Evolutionary conservation across 768 basidiomycete species (phyloP).

Genomic region (Lentinula lateritia): DNA sequence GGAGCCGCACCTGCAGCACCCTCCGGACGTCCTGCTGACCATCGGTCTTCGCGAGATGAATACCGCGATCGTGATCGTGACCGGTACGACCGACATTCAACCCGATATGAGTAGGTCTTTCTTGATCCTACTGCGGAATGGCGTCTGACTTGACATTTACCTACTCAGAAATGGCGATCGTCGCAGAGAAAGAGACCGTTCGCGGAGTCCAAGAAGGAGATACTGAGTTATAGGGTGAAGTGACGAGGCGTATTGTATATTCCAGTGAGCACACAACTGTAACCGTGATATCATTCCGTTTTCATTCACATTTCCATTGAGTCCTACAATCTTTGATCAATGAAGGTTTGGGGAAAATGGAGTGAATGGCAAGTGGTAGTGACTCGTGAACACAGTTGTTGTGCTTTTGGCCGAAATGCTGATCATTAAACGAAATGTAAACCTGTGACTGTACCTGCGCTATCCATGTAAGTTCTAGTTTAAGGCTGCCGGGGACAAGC

Average conservation of each 20-base stretch:
- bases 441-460: not conserved
- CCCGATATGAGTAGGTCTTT: conserved; percentile 66
- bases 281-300: not conserved
- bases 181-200: conserved; percentile 67
- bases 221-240: conserved; percentile 14
- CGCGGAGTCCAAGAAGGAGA: conserved; percentile 64
- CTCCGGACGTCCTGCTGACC: conserved; percentile 43
- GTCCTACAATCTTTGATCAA: conserved; percentile 2
- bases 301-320: not conserved
- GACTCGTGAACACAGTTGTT: not conserved
- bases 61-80: conserved; percentile 65
- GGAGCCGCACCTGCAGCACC: conserved; percentile 26
- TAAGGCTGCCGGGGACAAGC: not conserved
- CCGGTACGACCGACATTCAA: conserved; percentile 63
- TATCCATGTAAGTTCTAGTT: not conserved
- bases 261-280: not conserved
- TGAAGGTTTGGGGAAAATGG: not conserved
- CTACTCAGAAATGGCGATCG: conserved; percentile 44
- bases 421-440: not conserved
- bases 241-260: conserved; percentile 34
- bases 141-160: conserved; percentile 17
- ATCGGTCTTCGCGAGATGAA: conserved; percentile 54
- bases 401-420: not conserved
- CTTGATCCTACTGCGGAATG: conserved; percentile 14
- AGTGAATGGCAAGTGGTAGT: not conserved